Conservation (phyloP, 225 moss, liverwort and hornwort species). For the Sphagnum contortum region DNA sequence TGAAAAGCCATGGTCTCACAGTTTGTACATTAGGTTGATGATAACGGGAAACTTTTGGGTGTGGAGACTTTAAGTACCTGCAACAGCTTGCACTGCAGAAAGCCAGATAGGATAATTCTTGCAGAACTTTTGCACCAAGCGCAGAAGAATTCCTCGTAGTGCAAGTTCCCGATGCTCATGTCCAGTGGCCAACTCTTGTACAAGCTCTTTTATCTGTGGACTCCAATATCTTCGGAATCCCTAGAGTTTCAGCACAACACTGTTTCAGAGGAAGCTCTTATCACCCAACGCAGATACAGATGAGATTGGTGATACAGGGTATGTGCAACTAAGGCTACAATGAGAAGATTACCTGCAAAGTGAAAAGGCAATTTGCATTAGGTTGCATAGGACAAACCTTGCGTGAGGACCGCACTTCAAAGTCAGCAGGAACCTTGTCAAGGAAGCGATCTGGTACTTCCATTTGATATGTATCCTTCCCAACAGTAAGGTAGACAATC, state of each 20-base stretch:
- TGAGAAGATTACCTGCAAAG: too few species aligned
- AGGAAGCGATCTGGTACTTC: constrained; percentile 82
- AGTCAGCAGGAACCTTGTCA: constrained; percentile 62
- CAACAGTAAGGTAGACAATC: constrained; percentile 82
- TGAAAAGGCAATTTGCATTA: not conserved
- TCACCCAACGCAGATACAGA: not conserved
- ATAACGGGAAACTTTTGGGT: too few species aligned
- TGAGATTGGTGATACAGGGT: too few species aligned
- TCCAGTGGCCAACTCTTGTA: constrained; percentile 66
- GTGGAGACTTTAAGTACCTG: constrained; percentile 38
- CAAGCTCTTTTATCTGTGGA: constrained; percentile 66
- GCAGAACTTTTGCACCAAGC: constrained; percentile 74
- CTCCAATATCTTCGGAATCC: constrained; percentile 90
- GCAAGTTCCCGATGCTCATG: constrained; percentile 73
- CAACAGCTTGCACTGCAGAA: constrained; percentile 59
- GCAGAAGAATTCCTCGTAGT: constrained; percentile 66
- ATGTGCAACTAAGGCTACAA: too few species aligned
- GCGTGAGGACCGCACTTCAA: constrained; percentile 82
- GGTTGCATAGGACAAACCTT: constrained; percentile 44
- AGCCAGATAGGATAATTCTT: constrained; percentile 68
- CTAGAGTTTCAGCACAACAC: constrained; percentile 18
- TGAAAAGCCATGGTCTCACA: too few species aligned
- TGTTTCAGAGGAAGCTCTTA: not conserved
- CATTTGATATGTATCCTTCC: constrained; percentile 88
- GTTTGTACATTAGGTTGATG: too few species aligned